Percentiles rank a stretch among this genome's conserved stretches.
Evolutionary conservation across 129 eudicot species (phyloP).

Genomic region (Tagetes erecta): DNA sequence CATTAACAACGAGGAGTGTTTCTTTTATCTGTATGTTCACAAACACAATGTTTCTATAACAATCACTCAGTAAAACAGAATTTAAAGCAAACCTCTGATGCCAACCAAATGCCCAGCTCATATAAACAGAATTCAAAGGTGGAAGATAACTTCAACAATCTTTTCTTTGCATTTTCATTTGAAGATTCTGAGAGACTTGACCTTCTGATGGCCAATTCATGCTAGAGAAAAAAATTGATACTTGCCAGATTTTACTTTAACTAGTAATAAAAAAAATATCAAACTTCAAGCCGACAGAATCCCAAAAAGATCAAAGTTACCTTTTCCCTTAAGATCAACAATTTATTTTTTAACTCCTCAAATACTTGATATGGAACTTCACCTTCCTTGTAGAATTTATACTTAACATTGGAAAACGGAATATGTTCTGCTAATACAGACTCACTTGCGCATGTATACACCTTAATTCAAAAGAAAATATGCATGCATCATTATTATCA

Average conservation of each 20-base stretch:
- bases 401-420: constrained; percentile 46
- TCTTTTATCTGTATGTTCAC: not conserved
- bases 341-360: constrained; percentile 13
- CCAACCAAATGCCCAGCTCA: constrained; percentile 75
- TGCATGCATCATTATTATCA: not conserved
- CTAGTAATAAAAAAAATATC: not conserved
- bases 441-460: constrained; percentile 69
- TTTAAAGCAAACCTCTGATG: constrained; percentile 51
- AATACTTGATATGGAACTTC: constrained; percentile 31
- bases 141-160: constrained; percentile 36
- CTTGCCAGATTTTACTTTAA: constrained; percentile 3
- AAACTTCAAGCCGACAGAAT: not conserved
- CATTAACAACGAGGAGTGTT: not conserved
- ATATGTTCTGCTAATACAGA: constrained; percentile 55
- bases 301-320: constrained; percentile 32
- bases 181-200: constrained; percentile 36
- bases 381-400: constrained; percentile 41
- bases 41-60: not conserved
- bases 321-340: constrained; percentile 41
- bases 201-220: constrained; percentile 24
- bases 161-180: constrained; percentile 38
- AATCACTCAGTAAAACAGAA: not conserved
- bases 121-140: constrained; percentile 47
- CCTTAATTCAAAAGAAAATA: constrained; percentile 47
- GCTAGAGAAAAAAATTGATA: constrained; percentile 37